Evolutionary conservation across 495 filamentous ascomycete species (phyloP), one percentile per base, ranked within the genome.

Genomic region (Xanthoparmelia taractica): DNA sequence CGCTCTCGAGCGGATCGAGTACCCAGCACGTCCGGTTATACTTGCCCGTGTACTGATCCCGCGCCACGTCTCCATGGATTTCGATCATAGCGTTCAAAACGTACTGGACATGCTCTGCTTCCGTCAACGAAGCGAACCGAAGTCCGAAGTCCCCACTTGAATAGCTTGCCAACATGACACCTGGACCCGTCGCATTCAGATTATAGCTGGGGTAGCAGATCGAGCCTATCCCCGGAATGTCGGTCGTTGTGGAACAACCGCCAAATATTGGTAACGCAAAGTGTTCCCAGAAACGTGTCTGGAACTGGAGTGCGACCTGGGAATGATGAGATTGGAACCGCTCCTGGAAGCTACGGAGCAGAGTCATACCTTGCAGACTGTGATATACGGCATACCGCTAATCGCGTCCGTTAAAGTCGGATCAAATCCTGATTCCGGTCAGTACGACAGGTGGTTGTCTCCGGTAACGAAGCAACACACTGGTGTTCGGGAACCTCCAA

Each of bases 101-200:
- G 20, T 45, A 45, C 8, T 45, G 41, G 3, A 45, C 77, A 60
- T 87, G 83, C 58, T 85, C 81, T 8, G 75, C 75, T 3, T 77
- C 74, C 31, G 72, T 75, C 18, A 85, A 62, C 5, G 79, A 72
- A 0, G 72, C 77, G 25, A 78, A 73, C 11, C 77, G 78, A 6
- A 75, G 69, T 2, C 78, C 82, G 25, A 70, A 72, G 17, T 78
- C 80, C 20, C 68, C 73, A 17, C 69, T 75, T 0, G 73, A 74
- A 68, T 88, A 88, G 2, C 76, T 79, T 1, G 80, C 85, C 6
- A 88, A 78, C n/a, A 88, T 73, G 0, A 85, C 80, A 1, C 85
- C 86, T 0, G 84, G 84, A 0, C 84, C 79, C 56, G 36, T 59
- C 18, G 5, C 6, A 23, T 45, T 45, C 18, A 45, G 41, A 0